Conservation (phyloP, 306 rosid species). For the Castanea sativa region DNA sequence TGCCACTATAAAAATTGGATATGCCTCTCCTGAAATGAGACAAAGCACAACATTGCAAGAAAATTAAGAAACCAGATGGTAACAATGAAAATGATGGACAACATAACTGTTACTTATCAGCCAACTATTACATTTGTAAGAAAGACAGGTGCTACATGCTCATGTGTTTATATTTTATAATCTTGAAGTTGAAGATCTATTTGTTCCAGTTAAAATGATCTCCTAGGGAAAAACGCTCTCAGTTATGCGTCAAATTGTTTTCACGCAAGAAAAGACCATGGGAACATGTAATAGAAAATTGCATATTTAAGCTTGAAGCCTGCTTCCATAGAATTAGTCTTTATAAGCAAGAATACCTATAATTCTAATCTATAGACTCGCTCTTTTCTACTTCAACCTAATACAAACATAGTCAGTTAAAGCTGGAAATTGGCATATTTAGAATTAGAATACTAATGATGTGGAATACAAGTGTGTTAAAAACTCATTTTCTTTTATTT, state of each 20-base stretch:
- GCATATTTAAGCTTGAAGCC: neutral
- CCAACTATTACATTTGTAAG: neutral
- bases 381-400: neutral
- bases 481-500: neutral
- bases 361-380: neutral
- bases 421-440: neutral
- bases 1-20: constrained; percentile 81
- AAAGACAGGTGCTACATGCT: neutral
- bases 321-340: neutral
- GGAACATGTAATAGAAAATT: neutral
- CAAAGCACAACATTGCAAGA: neutral
- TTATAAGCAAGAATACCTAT: neutral
- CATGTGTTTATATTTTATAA: neutral
- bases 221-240: neutral
- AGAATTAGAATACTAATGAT: neutral
- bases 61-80: neutral
- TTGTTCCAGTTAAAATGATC: neutral
- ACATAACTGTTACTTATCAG: neutral
- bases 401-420: neutral
- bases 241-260: neutral
- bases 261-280: neutral
- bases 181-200: neutral
- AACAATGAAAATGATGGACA: neutral
- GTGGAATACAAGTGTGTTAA: neutral
- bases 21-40: constrained; percentile 76